Evolutionary conservation across 768 basidiomycete genomes (phyloP), one percentile per base, ranked within the genome.

Genomic region (Serendipita sp.): DNA sequence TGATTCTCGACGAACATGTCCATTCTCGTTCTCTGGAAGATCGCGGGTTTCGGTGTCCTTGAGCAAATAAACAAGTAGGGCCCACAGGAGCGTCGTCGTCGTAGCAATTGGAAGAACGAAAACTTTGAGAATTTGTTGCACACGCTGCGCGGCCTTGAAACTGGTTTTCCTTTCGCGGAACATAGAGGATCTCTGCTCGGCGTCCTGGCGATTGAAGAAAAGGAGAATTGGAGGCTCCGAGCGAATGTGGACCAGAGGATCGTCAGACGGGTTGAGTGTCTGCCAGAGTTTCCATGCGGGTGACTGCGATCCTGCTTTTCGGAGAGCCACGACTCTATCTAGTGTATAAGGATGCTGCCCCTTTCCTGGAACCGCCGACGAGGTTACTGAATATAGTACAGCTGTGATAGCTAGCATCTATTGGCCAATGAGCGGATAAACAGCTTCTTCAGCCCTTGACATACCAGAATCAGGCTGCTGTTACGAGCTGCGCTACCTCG

Each of bases 101-200:
- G 78, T 78, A 5, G 83, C 81, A 71, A 96, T 94, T 0, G 95
- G 95, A 0, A 93, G 73, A 1, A 91, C 76, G 73, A 97, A 83
- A 67, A 94, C 87, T 74, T 89, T 89, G 69, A 86, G 68, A 30
- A n/a, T 36, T n/a, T 60, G 18, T 30, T 60, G 23, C 10, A n/a
- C 34, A 3, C 28, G 28, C 10, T 35, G 18, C 1, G 34, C 56
- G 28, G 35, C 32, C 56, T 71, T 52, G 67, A 71, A 30, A 56
- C n/a, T 18, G 69, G 70, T 51, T 76, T 73, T 63, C 75, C 71
- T 58, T 68, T 72, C 67, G 65, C 65, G 28, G 69, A 68, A 58
- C 70, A 67, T 63, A 64, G 68, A 41, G 68, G 72, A 30, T 68
- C 34, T 32, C 46, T 66, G 68, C 63, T 65, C 68, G 44, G 74